Evolutionary conservation across 345 rosid genomes (phyloP).

Genomic region (Aquilaria yunnanensis): DNA sequence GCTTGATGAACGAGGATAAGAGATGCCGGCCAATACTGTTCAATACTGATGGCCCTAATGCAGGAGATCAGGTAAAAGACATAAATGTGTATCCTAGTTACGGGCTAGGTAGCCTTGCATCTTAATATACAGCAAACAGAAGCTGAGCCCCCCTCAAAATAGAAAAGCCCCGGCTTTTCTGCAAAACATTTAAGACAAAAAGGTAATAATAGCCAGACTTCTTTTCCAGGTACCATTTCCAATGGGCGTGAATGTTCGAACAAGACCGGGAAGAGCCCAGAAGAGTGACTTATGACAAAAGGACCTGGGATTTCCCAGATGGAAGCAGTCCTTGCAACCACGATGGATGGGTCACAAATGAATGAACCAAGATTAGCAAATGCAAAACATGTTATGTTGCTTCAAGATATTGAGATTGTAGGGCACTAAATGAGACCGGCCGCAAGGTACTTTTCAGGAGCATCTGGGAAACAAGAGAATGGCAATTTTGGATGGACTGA

Average conservation of each 20-base stretch:
- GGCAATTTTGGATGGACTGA: too few species aligned
- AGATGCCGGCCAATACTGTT: conserved; percentile 71
- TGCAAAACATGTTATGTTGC: too few species aligned
- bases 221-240: conserved; percentile 56
- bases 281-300: conserved; percentile 29
- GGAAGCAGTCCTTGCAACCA: conserved; percentile 22
- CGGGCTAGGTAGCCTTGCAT: background rate
- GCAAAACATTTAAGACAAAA: too few species aligned
- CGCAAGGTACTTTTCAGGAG: too few species aligned
- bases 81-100: background rate
- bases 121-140: background rate
- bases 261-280: conserved; percentile 38
- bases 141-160: background rate
- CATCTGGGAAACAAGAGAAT: too few species aligned
- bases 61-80: conserved; percentile 58
- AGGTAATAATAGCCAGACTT: background rate
- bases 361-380: too few species aligned
- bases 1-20: conserved; percentile 81
- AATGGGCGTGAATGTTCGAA: conserved; percentile 45
- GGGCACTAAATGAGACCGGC: too few species aligned
- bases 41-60: conserved; percentile 65
- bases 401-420: too few species aligned
- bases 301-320: conserved; percentile 14
- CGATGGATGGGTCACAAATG: too few species aligned
- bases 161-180: background rate